Percentiles rank a stretch among this genome's conserved stretches.
Evolutionary conservation across 106 monocot genomes (phyloP).

Genomic region (Dioscorea alata): DNA sequence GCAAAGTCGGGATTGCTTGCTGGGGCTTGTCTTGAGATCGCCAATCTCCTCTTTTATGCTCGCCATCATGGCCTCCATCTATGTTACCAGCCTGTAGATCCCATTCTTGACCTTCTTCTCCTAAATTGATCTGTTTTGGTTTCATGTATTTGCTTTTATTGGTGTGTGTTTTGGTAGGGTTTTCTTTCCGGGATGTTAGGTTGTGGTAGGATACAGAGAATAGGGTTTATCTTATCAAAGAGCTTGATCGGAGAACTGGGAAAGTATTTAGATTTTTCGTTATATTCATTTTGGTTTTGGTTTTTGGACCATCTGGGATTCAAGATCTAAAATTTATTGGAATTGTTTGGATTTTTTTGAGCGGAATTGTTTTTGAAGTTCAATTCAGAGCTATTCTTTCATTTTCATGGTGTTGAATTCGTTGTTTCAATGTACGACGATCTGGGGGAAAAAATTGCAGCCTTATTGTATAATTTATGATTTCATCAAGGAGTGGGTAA

Average conservation of each 20-base stretch:
- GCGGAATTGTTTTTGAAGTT: too few relatives aligned
- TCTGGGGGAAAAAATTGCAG: too few relatives aligned
- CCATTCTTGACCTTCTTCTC: background rate
- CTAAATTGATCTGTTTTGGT: background rate
- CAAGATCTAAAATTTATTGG: background rate
- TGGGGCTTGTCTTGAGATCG: slow-evolving; percentile 20
- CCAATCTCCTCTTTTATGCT: slow-evolving; percentile 54
- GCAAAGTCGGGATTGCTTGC: slow-evolving; percentile 50
- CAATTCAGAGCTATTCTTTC: too few relatives aligned
- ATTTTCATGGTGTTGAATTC: too few relatives aligned
- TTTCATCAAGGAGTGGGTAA: too few relatives aligned
- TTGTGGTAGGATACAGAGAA: slow-evolving; percentile 68
- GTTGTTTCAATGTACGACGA: too few relatives aligned
- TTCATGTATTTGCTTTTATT: background rate
- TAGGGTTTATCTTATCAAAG: slow-evolving; percentile 64
- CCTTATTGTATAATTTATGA: too few relatives aligned
- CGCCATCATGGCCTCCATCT: slow-evolving; percentile 74
- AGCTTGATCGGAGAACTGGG: slow-evolving; percentile 61
- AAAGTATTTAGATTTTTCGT: slow-evolving; percentile 22
- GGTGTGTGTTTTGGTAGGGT: background rate
- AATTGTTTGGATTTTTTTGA: too few relatives aligned
- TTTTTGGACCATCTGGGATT: background rate
- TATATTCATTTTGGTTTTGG: background rate
- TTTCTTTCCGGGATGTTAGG: slow-evolving; percentile 2
- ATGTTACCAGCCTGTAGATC: slow-evolving; percentile 68